Conservation (phyloP, 2,329 filamentous ascomycete genomes). For the Microsporum ferrugineum region DNA sequence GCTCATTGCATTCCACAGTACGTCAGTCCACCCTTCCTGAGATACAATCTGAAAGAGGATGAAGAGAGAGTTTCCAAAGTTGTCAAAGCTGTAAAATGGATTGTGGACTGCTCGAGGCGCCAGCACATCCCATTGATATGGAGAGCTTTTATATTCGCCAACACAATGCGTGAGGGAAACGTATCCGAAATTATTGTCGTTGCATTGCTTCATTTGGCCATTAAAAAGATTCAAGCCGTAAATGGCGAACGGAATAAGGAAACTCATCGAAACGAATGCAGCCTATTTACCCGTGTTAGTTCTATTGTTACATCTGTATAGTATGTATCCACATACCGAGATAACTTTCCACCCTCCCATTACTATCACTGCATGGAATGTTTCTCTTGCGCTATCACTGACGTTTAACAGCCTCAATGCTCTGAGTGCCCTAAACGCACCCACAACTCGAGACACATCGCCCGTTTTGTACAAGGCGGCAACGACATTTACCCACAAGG, state of each 20-base stretch:
- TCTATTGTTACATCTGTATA: not conserved
- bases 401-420: slow-evolving; percentile 86
- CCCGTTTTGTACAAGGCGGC: slow-evolving; percentile 73
- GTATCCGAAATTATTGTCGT: slow-evolving; percentile 52
- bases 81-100: slow-evolving; percentile 81
- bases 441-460: slow-evolving; percentile 76
- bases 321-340: slow-evolving; percentile 45
- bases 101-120: slow-evolving; percentile 73
- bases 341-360: slow-evolving; percentile 89
- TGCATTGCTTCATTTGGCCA: slow-evolving; percentile 68
- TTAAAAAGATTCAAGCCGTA: slow-evolving; percentile 91
- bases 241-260: slow-evolving; percentile 92
- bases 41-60: slow-evolving; percentile 98
- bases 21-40: slow-evolving; percentile 93
- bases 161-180: slow-evolving; percentile 62
- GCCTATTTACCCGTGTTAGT: slow-evolving; percentile 37
- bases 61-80: slow-evolving; percentile 86
- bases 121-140: slow-evolving; percentile 74
- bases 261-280: slow-evolving; percentile 83
- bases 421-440: slow-evolving; percentile 91
- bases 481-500: slow-evolving; percentile 87
- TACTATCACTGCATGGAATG: slow-evolving; percentile 92
- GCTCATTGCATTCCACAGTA: slow-evolving; percentile 72
- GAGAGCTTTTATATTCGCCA: slow-evolving; percentile 65
- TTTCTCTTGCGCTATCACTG: slow-evolving; percentile 88